Evolutionary conservation across 768 basidiomycete genomes (phyloP).

Genomic region (Psilocybe tampanensis): DNA sequence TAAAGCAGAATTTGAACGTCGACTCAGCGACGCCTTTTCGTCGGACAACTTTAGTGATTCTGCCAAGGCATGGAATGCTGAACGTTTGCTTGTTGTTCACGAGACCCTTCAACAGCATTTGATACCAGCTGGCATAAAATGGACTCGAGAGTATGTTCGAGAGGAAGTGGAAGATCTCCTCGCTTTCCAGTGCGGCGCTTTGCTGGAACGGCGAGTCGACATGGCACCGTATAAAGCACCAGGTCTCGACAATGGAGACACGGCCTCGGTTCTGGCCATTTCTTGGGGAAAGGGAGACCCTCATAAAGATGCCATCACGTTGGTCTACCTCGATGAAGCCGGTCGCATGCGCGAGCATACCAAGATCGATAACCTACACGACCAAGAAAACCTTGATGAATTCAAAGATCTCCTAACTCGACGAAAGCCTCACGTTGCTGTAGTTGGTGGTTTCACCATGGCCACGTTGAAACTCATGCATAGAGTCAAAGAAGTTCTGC

Average conservation of each 20-base stretch:
- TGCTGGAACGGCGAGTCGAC: slow-evolving; percentile 82
- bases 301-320: slow-evolving; percentile 82
- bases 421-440: slow-evolving; percentile 86
- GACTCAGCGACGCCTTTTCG: slow-evolving; percentile 78
- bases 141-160: slow-evolving; percentile 85
- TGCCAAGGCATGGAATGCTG: slow-evolving; percentile 89
- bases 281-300: slow-evolving; percentile 97
- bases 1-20: slow-evolving; percentile 69
- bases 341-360: slow-evolving; percentile 91
- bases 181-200: slow-evolving; percentile 64
- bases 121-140: slow-evolving; percentile 83
- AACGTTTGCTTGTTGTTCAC: slow-evolving; percentile 76
- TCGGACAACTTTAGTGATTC: slow-evolving; percentile 86
- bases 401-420: slow-evolving; percentile 83
- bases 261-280: slow-evolving; percentile 79
- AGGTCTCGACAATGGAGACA: slow-evolving; percentile 69
- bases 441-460: slow-evolving; percentile 86
- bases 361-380: slow-evolving; percentile 85
- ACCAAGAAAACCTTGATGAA: slow-evolving; percentile 65
- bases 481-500: slow-evolving; percentile 59
- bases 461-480: slow-evolving; percentile 73
- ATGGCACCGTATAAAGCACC: slow-evolving; percentile 71
- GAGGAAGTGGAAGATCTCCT: slow-evolving; percentile 90
- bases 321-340: slow-evolving; percentile 85
- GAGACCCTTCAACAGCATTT: slow-evolving; percentile 81